Evolutionary conservation across 257 asterid species (phyloP).

Genomic region (Rubia yunnanensis): DNA sequence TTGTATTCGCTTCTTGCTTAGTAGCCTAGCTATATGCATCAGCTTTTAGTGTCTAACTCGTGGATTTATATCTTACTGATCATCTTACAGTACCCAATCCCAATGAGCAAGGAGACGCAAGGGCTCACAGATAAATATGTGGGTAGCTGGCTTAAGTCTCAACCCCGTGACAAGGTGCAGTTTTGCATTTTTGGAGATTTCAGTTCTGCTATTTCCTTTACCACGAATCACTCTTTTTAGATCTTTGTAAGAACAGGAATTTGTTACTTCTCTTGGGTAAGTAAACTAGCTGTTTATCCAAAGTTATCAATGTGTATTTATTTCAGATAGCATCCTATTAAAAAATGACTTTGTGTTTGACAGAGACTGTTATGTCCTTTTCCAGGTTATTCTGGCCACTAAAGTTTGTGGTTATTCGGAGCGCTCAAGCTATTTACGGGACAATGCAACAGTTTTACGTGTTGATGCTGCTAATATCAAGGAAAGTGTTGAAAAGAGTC

Average conservation of each 20-base stretch:
- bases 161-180: conserved; percentile 77
- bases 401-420: conserved; percentile 90
- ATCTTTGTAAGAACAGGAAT: not conserved
- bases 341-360: not conserved
- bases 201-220: not conserved
- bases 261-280: not conserved
- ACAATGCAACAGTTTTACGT: conserved; percentile 42
- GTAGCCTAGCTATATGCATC: not conserved
- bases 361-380: conserved; percentile 6
- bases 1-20: not conserved
- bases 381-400: conserved; percentile 83
- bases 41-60: not conserved
- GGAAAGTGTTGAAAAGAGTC: conserved; percentile 95
- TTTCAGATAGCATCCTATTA: not conserved
- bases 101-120: conserved; percentile 59
- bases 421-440: conserved; percentile 48
- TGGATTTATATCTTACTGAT: conserved; percentile 1
- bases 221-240: not conserved
- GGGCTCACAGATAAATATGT: conserved; percentile 70
- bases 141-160: conserved; percentile 74
- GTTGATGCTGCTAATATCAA: conserved; percentile 88
- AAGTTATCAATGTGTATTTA: not conserved
- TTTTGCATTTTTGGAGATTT: not conserved
- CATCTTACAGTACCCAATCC: conserved; percentile 58
- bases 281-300: not conserved